These are phyloP conservation scores for Penicillium manginii DNA, from an alignment of 495 filamentous ascomycete species.

Conservation along the genomic window DNA sequence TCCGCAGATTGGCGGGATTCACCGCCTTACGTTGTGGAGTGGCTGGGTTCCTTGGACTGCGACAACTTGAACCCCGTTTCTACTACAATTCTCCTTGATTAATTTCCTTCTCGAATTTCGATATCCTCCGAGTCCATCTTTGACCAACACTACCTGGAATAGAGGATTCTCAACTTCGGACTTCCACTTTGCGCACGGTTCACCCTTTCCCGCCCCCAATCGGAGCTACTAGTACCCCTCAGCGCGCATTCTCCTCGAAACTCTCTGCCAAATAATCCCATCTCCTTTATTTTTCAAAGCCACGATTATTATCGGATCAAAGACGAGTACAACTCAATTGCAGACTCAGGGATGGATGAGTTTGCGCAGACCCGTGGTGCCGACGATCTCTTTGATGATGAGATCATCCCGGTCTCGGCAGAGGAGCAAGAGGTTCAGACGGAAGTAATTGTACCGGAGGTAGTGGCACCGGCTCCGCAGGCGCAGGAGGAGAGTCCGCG, in stretches of 20 bases:
- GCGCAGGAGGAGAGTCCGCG: conserved; percentile 13
- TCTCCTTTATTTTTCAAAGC: not conserved
- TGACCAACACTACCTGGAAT: not conserved
- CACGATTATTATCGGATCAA: not conserved
- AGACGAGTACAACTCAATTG: conserved; percentile 13
- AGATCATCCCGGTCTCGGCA: conserved; percentile 63
- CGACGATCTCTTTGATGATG: conserved; percentile 74
- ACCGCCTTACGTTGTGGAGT: too few species aligned
- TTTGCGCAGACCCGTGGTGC: conserved; percentile 69
- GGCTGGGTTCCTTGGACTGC: too few species aligned
- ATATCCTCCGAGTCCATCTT: not conserved
- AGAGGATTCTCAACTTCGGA: not conserved
- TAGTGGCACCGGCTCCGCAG: conserved; percentile 15
- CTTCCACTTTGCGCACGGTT: conserved; percentile 23
- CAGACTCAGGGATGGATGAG: conserved; percentile 39
- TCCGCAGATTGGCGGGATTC: too few species aligned
- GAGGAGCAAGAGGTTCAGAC: conserved; percentile 38
- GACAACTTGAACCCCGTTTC: too few species aligned
- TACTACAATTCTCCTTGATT: not conserved
- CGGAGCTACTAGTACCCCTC: conserved; percentile 30
- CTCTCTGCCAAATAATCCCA: not conserved
- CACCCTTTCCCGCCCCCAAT: conserved; percentile 20
- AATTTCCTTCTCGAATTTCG: not conserved
- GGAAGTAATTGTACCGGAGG: conserved; percentile 21
- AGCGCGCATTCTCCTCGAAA: conserved; percentile 5